A percentile compares a stretch with the other conserved stretches of the same genome.
phyloP scores from a whole-genome alignment of 202 grass and related monocot genomes.

The Zoysia matrella region DNA sequence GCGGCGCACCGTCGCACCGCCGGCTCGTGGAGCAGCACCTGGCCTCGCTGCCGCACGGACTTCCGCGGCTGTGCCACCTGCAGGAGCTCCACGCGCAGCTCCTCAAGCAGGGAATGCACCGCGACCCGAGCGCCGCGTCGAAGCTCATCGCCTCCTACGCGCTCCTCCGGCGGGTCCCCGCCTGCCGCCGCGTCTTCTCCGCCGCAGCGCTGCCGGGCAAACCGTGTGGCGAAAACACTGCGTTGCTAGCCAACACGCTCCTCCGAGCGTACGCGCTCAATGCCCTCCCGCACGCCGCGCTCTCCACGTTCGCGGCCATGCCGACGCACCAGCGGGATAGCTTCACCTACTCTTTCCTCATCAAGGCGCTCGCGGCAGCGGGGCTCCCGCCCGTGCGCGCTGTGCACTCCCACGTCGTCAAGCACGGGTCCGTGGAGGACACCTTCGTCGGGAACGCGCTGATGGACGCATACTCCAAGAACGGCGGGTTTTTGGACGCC shows the following conservation, averaged over 20 bases:
- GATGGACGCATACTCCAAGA: slow-evolving; percentile 69
- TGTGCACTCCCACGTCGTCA: slow-evolving; percentile 63
- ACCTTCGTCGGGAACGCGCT: slow-evolving; percentile 73
- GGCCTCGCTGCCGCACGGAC: slow-evolving; percentile 64
- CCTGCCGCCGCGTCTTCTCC: slow-evolving; percentile 52
- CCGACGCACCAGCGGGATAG: slow-evolving; percentile 51
- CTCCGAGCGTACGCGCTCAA: slow-evolving; percentile 67
- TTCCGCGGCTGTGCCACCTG: slow-evolving; percentile 46
- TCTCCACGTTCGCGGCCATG: slow-evolving; percentile 59
- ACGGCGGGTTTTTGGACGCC: slow-evolving; percentile 36
- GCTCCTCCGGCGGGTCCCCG: slow-evolving; percentile 51
- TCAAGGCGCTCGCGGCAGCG: slow-evolving; percentile 56
- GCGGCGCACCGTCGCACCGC: slow-evolving; percentile 55
- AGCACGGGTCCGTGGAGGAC: slow-evolving; percentile 57
- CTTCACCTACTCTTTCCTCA: slow-evolving; percentile 82
- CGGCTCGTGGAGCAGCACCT: slow-evolving; percentile 65
- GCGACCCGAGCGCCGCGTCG: slow-evolving; percentile 52
- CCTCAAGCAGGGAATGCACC: slow-evolving; percentile 55
- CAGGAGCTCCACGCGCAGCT: slow-evolving; percentile 74
- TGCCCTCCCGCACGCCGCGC: slow-evolving; percentile 41
- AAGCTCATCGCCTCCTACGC: slow-evolving; percentile 74
- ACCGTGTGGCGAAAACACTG: slow-evolving; percentile 8
- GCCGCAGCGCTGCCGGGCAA: neutral
- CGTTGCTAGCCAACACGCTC: slow-evolving; percentile 61
- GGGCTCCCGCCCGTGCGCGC: slow-evolving; percentile 41